These are phyloP conservation scores for Pichia paraexigua DNA, from an alignment of 805 yeast genomes.

Conservation along the genomic window DNA sequence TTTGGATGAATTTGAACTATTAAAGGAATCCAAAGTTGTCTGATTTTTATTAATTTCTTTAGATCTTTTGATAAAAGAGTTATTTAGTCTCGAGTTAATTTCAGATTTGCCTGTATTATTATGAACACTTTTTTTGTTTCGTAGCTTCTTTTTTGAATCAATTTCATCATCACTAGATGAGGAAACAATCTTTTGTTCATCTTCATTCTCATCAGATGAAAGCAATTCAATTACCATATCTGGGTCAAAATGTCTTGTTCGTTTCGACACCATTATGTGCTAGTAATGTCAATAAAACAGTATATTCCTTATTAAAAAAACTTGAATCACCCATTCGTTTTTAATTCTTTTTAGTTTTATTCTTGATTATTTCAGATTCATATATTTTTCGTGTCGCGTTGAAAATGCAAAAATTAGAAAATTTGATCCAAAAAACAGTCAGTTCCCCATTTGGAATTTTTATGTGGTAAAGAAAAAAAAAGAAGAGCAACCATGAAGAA, in stretches of 20 bases:
- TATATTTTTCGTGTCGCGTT: neutral
- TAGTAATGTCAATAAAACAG: neutral
- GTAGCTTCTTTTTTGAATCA: neutral
- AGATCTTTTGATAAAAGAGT: neutral
- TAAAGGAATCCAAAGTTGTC: neutral
- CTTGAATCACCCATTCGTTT: neutral
- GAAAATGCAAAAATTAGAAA: neutral
- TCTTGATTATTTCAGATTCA: neutral
- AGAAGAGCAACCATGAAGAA: neutral
- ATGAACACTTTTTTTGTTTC: neutral
- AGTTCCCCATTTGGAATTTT: neutral
- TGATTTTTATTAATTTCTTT: neutral
- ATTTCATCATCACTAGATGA: neutral
- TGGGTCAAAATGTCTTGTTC: neutral
- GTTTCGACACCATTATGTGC: neutral
- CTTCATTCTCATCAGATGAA: slow-evolving; percentile 2
- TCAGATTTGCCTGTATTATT: neutral
- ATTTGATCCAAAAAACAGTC: neutral
- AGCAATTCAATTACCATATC: slow-evolving; percentile 4
- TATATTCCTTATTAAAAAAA: neutral
- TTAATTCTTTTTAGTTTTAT: too few species aligned
- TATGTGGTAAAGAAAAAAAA: neutral
- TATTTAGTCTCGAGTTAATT: neutral
- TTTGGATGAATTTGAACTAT: neutral
- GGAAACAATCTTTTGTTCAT: neutral